phyloP scores from a whole-genome alignment of 345 rosid genomes.

The Citrus reticulata region DNA sequence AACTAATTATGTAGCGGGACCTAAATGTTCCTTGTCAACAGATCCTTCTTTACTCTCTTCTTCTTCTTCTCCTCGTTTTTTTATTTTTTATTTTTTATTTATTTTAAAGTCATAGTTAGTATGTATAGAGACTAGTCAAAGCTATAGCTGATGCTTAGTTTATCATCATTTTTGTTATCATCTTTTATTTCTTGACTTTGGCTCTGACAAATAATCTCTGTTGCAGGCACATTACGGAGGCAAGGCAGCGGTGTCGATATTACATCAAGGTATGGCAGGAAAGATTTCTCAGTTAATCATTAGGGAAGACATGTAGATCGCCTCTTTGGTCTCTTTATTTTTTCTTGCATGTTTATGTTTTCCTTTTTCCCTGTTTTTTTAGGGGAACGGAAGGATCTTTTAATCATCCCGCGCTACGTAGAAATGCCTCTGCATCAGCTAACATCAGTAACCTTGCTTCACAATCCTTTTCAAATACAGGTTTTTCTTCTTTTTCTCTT shows the following conservation, averaged over 20 bases:
- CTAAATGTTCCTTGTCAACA: background rate
- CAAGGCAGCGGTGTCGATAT: constrained; percentile 73
- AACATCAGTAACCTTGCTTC: constrained; percentile 52
- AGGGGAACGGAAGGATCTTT: constrained; percentile 49
- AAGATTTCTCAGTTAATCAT: constrained; percentile 1
- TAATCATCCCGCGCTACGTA: constrained; percentile 49
- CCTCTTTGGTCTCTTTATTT: background rate
- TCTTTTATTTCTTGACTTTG: background rate
- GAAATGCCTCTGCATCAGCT: constrained; percentile 71
- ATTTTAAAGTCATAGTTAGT: background rate
- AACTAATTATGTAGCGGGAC: background rate
- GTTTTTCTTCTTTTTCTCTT: constrained; percentile 20
- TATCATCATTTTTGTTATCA: background rate
- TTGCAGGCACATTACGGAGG: constrained; percentile 61
- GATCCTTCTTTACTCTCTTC: background rate
- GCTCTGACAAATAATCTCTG: background rate
- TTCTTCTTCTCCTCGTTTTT: background rate
- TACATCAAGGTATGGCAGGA: constrained; percentile 44
- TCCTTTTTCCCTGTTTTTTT: constrained; percentile 10
- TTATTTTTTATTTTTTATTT: background rate
- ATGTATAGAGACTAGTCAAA: background rate
- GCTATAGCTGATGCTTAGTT: background rate
- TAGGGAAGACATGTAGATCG: background rate
- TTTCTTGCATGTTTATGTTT: background rate
- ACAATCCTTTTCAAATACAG: constrained; percentile 44